Evolutionary conservation across 345 rosid species (phyloP).

Genomic region (Crucihimalaya himalaica): DNA sequence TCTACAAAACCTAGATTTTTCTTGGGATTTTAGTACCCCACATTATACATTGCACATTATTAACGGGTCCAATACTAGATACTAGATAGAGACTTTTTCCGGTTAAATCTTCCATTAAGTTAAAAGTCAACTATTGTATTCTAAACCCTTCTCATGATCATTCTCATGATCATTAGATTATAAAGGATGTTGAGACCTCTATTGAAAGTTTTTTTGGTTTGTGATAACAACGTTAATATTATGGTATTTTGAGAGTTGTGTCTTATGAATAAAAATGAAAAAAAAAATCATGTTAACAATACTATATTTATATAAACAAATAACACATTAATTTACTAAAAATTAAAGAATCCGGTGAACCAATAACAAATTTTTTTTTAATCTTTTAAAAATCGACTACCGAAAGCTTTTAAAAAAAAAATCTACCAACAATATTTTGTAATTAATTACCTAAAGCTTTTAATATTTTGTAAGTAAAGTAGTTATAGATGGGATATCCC

Average conservation of each 20-base stretch:
- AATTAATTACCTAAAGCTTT: background rate
- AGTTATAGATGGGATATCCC: background rate
- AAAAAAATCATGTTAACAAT: background rate
- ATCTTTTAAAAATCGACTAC: background rate
- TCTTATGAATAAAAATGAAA: background rate
- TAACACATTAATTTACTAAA: background rate
- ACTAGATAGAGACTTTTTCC: slow-evolving; percentile 29
- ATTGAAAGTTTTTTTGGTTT: background rate
- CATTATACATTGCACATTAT: slow-evolving; percentile 18
- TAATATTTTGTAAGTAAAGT: background rate
- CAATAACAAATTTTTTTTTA: too few species aligned
- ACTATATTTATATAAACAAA: background rate
- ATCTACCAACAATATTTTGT: too few species aligned
- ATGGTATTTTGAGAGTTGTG: background rate
- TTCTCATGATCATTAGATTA: slow-evolving; percentile 16
- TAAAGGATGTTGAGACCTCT: background rate
- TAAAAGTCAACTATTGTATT: slow-evolving; percentile 18
- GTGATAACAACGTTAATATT: background rate
- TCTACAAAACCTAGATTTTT: slow-evolving; percentile 27
- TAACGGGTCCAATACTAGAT: slow-evolving; percentile 31
- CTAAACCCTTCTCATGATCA: slow-evolving; percentile 8
- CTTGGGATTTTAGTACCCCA: slow-evolving; percentile 25
- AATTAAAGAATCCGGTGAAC: too few species aligned
- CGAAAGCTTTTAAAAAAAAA: background rate
- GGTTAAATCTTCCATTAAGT: background rate